A percentile compares a stretch with the other conserved stretches of the same genome.
These are phyloP conservation scores for Candida sp. DNA, from an alignment of 1,139 yeast species.

Conservation along the genomic window DNA sequence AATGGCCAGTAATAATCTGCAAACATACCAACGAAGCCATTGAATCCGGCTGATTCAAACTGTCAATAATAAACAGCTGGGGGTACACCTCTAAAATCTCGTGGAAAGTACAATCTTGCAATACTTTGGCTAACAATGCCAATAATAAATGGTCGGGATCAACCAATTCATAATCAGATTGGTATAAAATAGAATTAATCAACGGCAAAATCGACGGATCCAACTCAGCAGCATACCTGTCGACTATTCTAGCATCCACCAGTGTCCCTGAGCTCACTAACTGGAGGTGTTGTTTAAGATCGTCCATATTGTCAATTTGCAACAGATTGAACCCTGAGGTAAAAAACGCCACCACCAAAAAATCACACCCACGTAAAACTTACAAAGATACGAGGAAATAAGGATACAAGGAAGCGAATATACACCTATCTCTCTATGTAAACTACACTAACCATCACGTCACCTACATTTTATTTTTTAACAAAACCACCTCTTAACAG, in stretches of 20 bases:
- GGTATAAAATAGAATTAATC: slow-evolving; percentile 9
- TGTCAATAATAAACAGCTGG: slow-evolving; percentile 15
- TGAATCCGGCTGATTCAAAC: slow-evolving; percentile 8
- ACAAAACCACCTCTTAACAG: too few relatives aligned
- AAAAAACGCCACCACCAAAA: too few relatives aligned
- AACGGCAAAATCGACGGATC: slow-evolving; percentile 5
- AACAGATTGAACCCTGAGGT: too few relatives aligned
- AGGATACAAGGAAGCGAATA: too few relatives aligned
- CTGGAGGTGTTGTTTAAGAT: slow-evolving; percentile 1
- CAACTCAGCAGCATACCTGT: not conserved
- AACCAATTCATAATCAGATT: slow-evolving; percentile 13
- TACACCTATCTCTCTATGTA: too few relatives aligned
- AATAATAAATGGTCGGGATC: slow-evolving; percentile 20
- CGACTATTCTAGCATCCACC: slow-evolving; percentile 1
- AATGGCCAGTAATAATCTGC: slow-evolving; percentile 16
- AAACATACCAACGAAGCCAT: slow-evolving; percentile 14
- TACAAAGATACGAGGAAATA: too few relatives aligned
- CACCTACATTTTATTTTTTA: too few relatives aligned
- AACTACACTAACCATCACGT: too few relatives aligned
- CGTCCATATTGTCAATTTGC: not conserved
- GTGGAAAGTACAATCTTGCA: slow-evolving; percentile 14
- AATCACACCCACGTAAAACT: too few relatives aligned
- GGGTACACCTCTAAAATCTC: slow-evolving; percentile 19
- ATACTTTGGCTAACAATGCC: slow-evolving; percentile 18
- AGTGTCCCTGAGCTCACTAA: slow-evolving; percentile 1